Evolutionary conservation across 2,329 filamentous ascomycete species (phyloP).

Genomic region (Clonostachys rosea): DNA sequence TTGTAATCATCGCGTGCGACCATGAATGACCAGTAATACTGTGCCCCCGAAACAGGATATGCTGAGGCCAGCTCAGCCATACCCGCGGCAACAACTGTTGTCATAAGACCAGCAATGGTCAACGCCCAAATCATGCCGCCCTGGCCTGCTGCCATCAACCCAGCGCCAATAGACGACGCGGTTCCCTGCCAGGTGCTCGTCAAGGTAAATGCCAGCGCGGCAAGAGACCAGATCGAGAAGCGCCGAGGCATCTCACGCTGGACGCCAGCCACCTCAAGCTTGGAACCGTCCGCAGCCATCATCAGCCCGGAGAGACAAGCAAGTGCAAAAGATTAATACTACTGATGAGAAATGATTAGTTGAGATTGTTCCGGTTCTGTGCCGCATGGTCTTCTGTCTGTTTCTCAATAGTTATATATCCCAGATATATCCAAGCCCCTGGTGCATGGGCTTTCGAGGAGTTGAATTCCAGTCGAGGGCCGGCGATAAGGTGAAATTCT

Average conservation of each 20-base stretch:
- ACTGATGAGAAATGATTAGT: conserved; percentile 2
- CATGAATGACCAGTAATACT: not conserved
- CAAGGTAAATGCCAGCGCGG: conserved; percentile 10
- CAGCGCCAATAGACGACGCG: conserved; percentile 10
- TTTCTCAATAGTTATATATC: no score
- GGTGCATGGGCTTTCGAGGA: no score
- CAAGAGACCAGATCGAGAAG: conserved; percentile 10
- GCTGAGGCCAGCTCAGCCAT: no score
- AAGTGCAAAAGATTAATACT: no score
- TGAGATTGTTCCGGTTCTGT: conserved; percentile 1
- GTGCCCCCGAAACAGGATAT: not conserved
- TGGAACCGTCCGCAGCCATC: no score
- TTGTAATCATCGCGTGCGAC: no score
- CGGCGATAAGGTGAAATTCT: no score
- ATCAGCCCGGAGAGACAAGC: no score
- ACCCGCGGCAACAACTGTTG: not conserved
- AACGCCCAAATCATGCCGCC: conserved; percentile 11
- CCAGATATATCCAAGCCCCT: no score
- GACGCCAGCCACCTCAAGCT: conserved; percentile 9
- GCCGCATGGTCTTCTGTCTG: no score
- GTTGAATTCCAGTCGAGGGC: no score
- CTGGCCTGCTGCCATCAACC: conserved; percentile 7
- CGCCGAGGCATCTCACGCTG: conserved; percentile 13
- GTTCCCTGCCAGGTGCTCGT: conserved; percentile 13
- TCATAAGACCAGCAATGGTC: not conserved